A percentile compares a stretch with the other conserved stretches of the same genome.
phyloP scores from a whole-genome alignment of 2,329 filamentous ascomycete genomes.

The Colletotrichum lindemuthianum region DNA sequence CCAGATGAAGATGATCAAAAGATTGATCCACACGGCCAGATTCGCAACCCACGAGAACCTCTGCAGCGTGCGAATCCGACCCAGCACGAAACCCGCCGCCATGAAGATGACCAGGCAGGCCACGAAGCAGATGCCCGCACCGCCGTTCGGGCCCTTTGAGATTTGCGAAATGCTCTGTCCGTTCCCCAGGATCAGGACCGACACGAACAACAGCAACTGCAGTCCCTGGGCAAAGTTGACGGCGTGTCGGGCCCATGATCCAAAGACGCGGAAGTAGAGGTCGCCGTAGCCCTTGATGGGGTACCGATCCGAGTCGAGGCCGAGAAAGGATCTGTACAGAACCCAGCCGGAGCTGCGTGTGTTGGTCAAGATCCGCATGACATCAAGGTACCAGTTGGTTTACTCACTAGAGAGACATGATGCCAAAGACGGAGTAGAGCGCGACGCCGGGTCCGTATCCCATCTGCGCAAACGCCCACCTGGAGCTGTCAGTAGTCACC shows the following conservation, averaged over 20 bases:
- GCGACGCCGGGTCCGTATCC: constrained; percentile 57
- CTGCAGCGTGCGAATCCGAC: constrained; percentile 66
- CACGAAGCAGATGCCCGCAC: constrained; percentile 60
- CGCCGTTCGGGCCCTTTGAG: constrained; percentile 45
- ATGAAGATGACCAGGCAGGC: constrained; percentile 62
- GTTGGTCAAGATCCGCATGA: not conserved
- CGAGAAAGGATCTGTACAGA: constrained; percentile 56
- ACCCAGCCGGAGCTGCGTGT: constrained; percentile 55
- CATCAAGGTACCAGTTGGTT: too few relatives aligned
- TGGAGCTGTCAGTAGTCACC: not conserved
- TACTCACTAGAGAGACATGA: constrained; percentile 38
- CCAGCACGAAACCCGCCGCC: constrained; percentile 60
- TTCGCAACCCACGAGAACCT: constrained; percentile 66
- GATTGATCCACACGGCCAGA: constrained; percentile 64
- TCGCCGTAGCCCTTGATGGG: constrained; percentile 59
- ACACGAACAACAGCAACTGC: constrained; percentile 61
- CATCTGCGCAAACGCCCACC: constrained; percentile 43
- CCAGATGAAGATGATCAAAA: constrained; percentile 62
- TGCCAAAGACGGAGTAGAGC: constrained; percentile 56
- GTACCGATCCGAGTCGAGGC: constrained; percentile 57
- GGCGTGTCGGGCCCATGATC: constrained; percentile 53
- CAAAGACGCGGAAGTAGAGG: constrained; percentile 58
- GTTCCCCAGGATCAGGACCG: constrained; percentile 61
- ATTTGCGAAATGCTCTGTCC: constrained; percentile 66
- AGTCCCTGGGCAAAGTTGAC: constrained; percentile 60